phyloP scores from a whole-genome alignment of 306 rosid genomes.

The Vigna unguiculata region DNA sequence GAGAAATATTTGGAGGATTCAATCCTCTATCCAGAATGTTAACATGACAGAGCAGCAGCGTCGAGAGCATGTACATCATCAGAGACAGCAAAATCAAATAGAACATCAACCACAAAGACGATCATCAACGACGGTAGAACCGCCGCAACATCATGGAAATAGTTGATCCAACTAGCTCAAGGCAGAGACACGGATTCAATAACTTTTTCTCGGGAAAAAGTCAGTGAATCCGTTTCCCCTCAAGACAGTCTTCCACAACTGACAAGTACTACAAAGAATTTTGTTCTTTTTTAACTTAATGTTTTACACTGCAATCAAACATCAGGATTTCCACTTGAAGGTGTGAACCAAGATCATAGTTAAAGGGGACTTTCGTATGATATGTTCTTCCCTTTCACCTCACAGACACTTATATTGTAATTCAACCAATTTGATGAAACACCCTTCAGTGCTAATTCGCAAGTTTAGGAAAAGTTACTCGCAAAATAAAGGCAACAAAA shows the following conservation, averaged over 20 bases:
- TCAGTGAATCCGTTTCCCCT: no score
- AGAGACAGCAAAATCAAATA: slow-evolving; percentile 27
- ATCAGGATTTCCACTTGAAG: neutral
- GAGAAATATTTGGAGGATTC: slow-evolving; percentile 64
- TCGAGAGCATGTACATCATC: slow-evolving; percentile 39
- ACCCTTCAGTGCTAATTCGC: neutral
- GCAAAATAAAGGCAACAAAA: neutral
- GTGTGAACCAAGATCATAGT: slow-evolving; percentile 12
- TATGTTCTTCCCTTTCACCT: neutral
- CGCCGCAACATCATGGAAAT: slow-evolving; percentile 9
- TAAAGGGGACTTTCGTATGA: neutral
- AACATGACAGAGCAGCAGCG: slow-evolving; percentile 44
- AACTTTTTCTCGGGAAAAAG: no score
- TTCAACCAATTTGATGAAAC: no score
- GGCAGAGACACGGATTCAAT: no score
- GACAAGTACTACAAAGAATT: neutral
- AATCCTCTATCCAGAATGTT: slow-evolving; percentile 46
- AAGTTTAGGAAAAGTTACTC: neutral
- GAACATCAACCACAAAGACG: slow-evolving; percentile 38
- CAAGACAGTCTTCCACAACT: slow-evolving; percentile 9
- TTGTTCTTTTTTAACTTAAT: slow-evolving; percentile 3
- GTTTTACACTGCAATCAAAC: neutral
- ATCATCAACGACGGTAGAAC: slow-evolving; percentile 34
- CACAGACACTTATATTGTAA: neutral
- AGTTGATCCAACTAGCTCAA: slow-evolving; percentile 5